Conservation (phyloP, 768 basidiomycete genomes). For the Pluteus cervinus region DNA sequence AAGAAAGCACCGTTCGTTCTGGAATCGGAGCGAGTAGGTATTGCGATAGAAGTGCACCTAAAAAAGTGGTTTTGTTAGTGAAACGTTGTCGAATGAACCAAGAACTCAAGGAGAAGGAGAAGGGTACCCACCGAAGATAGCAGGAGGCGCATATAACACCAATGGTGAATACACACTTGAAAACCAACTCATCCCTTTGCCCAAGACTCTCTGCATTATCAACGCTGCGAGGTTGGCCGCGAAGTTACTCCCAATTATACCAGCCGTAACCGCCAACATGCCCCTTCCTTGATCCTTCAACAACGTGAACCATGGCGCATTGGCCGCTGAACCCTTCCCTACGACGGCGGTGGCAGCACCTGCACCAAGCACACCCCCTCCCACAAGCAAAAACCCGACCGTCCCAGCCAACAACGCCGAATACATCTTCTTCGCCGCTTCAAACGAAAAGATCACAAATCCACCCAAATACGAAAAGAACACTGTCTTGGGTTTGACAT, state of each 20-base stretch:
- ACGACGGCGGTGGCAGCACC: conserved; percentile 10
- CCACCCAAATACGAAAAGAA: conserved; percentile 70
- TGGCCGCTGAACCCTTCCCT: no score
- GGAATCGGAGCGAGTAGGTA: conserved; percentile 41
- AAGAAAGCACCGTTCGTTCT: conserved; percentile 60
- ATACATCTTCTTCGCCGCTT: conserved; percentile 64
- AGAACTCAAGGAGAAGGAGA: background rate
- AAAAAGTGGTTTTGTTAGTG: conserved; percentile 3
- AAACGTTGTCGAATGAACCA: background rate
- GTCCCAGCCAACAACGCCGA: conserved; percentile 41
- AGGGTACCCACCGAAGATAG: conserved; percentile 53
- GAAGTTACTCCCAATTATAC: conserved; percentile 51
- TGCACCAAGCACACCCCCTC: no score
- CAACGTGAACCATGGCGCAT: no score
- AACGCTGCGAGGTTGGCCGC: conserved; percentile 68
- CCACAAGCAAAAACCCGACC: conserved; percentile 37
- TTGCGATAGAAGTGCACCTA: conserved; percentile 64
- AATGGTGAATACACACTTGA: conserved; percentile 59
- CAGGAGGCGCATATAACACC: conserved; percentile 69
- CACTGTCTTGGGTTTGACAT: conserved; percentile 56
- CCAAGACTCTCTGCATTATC: conserved; percentile 54
- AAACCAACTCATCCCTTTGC: conserved; percentile 85
- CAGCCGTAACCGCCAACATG: conserved; percentile 40
- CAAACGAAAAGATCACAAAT: conserved; percentile 72
- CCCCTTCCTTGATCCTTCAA: conserved; percentile 38